phyloP scores from a whole-genome alignment of 106 monocot genomes.

The Vanilla planifolia region DNA sequence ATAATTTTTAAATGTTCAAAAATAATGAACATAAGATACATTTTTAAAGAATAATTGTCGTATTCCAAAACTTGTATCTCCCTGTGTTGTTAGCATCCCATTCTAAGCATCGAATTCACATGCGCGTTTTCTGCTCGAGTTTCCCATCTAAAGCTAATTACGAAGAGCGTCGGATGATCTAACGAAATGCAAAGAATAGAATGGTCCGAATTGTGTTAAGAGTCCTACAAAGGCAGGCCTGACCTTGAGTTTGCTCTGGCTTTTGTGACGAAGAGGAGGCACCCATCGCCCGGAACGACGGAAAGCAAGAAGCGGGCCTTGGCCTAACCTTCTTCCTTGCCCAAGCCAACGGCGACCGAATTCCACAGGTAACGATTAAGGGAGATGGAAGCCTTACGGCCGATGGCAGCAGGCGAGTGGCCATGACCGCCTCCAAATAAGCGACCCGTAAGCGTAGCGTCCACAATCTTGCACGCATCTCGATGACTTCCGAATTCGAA shows the following conservation, averaged over 20 bases:
- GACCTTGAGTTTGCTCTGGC: constrained; percentile 1
- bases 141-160: too few relatives aligned
- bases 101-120: not conserved
- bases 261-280: not conserved
- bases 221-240: not conserved
- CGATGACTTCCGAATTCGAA: not conserved
- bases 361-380: too few relatives aligned
- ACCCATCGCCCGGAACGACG: not conserved
- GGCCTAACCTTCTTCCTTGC: not conserved
- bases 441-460: too few relatives aligned
- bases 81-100: not conserved
- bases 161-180: too few relatives aligned
- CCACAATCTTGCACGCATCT: not conserved
- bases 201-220: too few relatives aligned
- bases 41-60: not conserved
- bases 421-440: not conserved
- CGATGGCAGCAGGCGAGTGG: not conserved
- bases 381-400: not conserved
- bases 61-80: too few relatives aligned
- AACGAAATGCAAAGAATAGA: too few relatives aligned
- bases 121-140: too few relatives aligned
- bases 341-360: not conserved
- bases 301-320: not conserved
- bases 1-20: too few relatives aligned
- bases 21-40: not conserved